Evolutionary conservation across 192 early-diverging fungal species (phyloP).

Genomic region (Coemansia sp.): DNA sequence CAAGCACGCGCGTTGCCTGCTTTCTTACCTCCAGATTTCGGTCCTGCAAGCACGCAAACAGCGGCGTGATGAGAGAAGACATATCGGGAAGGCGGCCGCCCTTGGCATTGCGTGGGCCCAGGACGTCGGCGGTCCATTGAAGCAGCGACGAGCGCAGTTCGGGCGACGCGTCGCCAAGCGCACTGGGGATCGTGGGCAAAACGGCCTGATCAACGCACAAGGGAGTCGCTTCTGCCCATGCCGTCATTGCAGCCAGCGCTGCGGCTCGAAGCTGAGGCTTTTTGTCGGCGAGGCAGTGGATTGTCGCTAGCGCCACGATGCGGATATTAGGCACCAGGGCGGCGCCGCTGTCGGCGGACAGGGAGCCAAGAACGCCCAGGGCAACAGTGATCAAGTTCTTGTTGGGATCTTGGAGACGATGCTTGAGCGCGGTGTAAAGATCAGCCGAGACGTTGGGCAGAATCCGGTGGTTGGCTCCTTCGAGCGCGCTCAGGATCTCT

Average conservation of each 20-base stretch:
- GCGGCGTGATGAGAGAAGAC: constrained; percentile 60
- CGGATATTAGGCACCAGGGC: constrained; percentile 73
- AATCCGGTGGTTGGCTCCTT: constrained; percentile 75
- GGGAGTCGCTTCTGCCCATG: constrained; percentile 63
- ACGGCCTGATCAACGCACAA: constrained; percentile 64
- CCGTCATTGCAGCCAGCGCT: constrained; percentile 70
- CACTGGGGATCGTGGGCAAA: constrained; percentile 57
- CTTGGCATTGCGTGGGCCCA: constrained; percentile 50
- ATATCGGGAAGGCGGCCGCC: constrained; percentile 59
- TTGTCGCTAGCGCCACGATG: constrained; percentile 66
- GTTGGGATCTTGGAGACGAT: constrained; percentile 84
- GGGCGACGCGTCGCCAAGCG: constrained; percentile 78
- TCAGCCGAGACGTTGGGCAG: constrained; percentile 75
- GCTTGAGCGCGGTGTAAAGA: constrained; percentile 75
- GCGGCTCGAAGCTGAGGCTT: constrained; percentile 82
- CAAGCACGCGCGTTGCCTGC: constrained; percentile 68
- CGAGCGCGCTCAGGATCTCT: constrained; percentile 70
- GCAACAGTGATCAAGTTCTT: constrained; percentile 80
- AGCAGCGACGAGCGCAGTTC: constrained; percentile 84
- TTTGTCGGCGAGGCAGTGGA: constrained; percentile 79
- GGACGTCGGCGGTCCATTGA: constrained; percentile 69
- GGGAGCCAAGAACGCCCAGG: constrained; percentile 71
- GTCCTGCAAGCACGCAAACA: constrained; percentile 84
- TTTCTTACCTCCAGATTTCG: constrained; percentile 87
- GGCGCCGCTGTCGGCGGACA: constrained; percentile 82